Evolutionary conservation across 2,329 filamentous ascomycete genomes (phyloP), one percentile per base, ranked within the genome.

Genomic region (Colletotrichum tamarilloi): DNA sequence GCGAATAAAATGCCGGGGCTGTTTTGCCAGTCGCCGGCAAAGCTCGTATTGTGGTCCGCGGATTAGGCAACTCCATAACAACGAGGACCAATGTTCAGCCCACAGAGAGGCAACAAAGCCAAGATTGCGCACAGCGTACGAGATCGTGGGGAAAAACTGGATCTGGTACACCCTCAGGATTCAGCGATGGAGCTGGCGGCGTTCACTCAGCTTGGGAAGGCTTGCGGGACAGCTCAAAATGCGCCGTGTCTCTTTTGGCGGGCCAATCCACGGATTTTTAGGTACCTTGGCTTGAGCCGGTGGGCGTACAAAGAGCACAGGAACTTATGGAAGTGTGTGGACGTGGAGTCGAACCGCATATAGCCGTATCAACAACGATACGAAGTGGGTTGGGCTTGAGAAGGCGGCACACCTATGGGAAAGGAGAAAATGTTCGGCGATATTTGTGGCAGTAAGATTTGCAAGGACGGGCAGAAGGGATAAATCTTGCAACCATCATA

Each of bases 1-100:
- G 42, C 42, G 42, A 49, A 56, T 26, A n/a, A 26, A 53, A 63
- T 12, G 12, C 9, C 42, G n/a, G 7, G 5, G 11, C 46, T 49
- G 30, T 55, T 55, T 24, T 11, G 38, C 19, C 22, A 42, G 42
- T 49, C n/a, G 32, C 32, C 28, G 35, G 24, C 53, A 38, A 46
- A 22, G 19, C n/a, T 70, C 68, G 68, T 67, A 55, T 59, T 60
- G n/a, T 32, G 30, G 30, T 11, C 30, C 30, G 30, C 46, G 16
- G 24, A 38, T 38, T 26, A 22, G 28, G 30, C 60, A 38, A 19
- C 38, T 42, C 38, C 8, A n/a, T 11, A 49, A 30, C 28, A 53
- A n/a, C 14, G n/a, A 52, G 42, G n/a, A 30, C 24, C 46, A 49
- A 53, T 53, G 28, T 28, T 11, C 1, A 35, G n/a, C 46, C 28